These are phyloP conservation scores for Cyclaneusma minus DNA, from an alignment of 2,329 filamentous ascomycete species.

Conservation along the genomic window DNA sequence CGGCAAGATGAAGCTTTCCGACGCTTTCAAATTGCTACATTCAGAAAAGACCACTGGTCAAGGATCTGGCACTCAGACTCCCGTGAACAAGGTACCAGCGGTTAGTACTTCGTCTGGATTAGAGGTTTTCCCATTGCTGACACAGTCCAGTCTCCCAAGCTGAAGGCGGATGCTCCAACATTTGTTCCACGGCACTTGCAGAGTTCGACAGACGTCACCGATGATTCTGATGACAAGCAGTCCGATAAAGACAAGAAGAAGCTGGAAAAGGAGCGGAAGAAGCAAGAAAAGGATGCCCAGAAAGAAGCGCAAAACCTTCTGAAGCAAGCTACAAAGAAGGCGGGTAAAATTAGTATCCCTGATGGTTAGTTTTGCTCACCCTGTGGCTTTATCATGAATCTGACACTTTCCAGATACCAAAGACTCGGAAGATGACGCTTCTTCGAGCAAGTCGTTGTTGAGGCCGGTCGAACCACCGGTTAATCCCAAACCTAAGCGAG, in stretches of 20 bases:
- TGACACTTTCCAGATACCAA: too few relatives aligned
- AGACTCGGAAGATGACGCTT: too few relatives aligned
- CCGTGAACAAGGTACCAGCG: too few relatives aligned
- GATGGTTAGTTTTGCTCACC: too few relatives aligned
- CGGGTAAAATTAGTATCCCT: too few relatives aligned
- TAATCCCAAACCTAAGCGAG: too few relatives aligned
- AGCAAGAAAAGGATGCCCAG: too few relatives aligned
- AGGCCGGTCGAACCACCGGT: too few relatives aligned
- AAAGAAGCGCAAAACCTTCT: too few relatives aligned
- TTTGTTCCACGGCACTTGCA: constrained; percentile 18
- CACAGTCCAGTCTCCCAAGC: constrained; percentile 8
- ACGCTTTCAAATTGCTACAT: not conserved
- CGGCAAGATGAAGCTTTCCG: constrained; percentile 3
- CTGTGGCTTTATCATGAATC: too few relatives aligned
- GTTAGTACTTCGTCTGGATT: constrained; percentile 5
- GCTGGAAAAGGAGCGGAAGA: constrained; percentile 10
- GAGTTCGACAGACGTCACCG: constrained; percentile 1
- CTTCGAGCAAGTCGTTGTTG: too few relatives aligned
- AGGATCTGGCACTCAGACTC: constrained; percentile 4
- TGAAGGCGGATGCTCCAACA: constrained; percentile 24
- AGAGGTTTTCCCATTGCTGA: constrained; percentile 3
- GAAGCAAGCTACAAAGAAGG: too few relatives aligned
- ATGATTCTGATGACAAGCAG: constrained; percentile 3
- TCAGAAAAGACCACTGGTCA: not conserved
- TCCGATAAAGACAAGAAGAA: constrained; percentile 5